Conservation (phyloP, 495 filamentous ascomycete genomes). For the Rusavskia elegans region DNA sequence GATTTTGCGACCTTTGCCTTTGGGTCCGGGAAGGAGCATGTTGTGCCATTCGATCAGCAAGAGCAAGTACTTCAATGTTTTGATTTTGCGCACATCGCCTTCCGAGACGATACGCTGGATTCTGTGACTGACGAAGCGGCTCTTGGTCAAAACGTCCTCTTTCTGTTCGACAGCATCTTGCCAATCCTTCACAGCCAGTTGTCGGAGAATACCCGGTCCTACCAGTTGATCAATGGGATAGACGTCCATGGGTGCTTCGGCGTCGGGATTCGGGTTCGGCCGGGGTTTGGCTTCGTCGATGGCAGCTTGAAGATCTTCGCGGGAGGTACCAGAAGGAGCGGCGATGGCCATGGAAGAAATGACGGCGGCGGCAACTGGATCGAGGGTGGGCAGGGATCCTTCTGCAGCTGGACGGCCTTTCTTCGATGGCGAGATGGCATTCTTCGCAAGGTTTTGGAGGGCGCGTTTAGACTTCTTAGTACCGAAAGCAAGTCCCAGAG, state of each 20-base stretch:
- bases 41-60: slow-evolving; percentile 47
- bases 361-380: slow-evolving; percentile 42
- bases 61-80: slow-evolving; percentile 49
- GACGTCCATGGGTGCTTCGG: slow-evolving; percentile 59
- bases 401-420: slow-evolving; percentile 17
- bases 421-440: slow-evolving; percentile 45
- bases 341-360: slow-evolving; percentile 46
- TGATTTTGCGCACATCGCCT: slow-evolving; percentile 41
- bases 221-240: slow-evolving; percentile 61
- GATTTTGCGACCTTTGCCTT: slow-evolving; percentile 1
- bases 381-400: slow-evolving; percentile 18
- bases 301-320: slow-evolving; percentile 45
- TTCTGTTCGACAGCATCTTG: slow-evolving; percentile 44
- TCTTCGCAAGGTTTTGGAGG: slow-evolving; percentile 57
- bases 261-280: slow-evolving; percentile 58
- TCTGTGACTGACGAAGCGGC: slow-evolving; percentile 51
- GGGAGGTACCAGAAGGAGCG: slow-evolving; percentile 34
- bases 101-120: slow-evolving; percentile 38
- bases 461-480: slow-evolving; percentile 88
- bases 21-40: slow-evolving; percentile 6
- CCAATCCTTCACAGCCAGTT: slow-evolving; percentile 57
- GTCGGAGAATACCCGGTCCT: slow-evolving; percentile 26
- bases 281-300: slow-evolving; percentile 60
- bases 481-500: slow-evolving; percentile 79
- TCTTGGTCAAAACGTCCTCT: slow-evolving; percentile 35